Conservation (phyloP, 2,329 filamentous ascomycete species). For the Xylaria sp. region DNA sequence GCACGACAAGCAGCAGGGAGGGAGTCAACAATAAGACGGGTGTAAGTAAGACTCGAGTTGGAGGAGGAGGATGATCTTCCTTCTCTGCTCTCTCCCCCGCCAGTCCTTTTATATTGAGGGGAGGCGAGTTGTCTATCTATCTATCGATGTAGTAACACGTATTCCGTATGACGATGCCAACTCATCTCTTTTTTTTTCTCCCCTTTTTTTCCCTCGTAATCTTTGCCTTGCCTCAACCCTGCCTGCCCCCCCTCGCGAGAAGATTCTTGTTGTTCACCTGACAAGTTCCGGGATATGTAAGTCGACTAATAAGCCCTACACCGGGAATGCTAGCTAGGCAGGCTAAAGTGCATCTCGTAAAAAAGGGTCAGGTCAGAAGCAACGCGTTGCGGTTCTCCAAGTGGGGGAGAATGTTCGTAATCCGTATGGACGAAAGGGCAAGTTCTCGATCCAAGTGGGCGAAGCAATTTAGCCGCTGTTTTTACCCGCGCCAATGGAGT, state of each 20-base stretch:
- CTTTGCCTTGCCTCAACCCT: background rate
- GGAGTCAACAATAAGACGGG: too few relatives aligned
- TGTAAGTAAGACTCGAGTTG: too few relatives aligned
- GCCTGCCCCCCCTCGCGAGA: slow-evolving; percentile 6
- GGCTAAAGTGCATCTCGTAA: background rate
- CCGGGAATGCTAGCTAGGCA: slow-evolving; percentile 3
- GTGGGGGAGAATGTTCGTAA: background rate
- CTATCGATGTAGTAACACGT: background rate
- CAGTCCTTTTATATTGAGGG: too few relatives aligned
- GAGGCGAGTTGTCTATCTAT: too few relatives aligned
- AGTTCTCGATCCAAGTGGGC: slow-evolving; percentile 5
- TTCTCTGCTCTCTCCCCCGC: too few relatives aligned
- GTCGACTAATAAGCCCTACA: background rate
- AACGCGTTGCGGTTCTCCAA: background rate
- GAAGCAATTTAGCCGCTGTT: slow-evolving; percentile 12
- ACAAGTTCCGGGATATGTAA: slow-evolving; percentile 13
- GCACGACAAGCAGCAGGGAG: background rate
- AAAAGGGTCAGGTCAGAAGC: too few relatives aligned
- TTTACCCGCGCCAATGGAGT: slow-evolving; percentile 19
- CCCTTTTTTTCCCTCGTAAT: background rate
- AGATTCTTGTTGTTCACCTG: slow-evolving; percentile 9
- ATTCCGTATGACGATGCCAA: background rate
- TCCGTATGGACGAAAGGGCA: background rate
- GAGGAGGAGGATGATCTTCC: too few relatives aligned
- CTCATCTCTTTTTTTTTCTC: background rate